Conservation (phyloP, 2,329 filamentous ascomycete genomes). For the Lasiodiplodia citricola region DNA sequence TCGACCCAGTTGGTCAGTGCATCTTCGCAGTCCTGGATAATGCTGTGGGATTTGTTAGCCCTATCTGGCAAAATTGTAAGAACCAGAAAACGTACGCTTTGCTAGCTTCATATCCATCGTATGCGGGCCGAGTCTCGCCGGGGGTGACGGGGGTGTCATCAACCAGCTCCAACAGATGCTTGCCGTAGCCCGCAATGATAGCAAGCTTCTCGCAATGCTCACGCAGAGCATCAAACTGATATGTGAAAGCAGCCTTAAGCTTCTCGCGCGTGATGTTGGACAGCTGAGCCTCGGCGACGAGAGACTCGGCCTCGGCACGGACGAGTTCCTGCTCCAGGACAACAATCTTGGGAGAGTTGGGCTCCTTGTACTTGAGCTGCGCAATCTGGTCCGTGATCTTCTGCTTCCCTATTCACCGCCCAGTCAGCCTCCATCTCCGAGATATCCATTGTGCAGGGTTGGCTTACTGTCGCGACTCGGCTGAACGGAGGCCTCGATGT, state of each 20-base stretch:
- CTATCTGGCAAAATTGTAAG: neutral
- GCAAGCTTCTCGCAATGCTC: slow-evolving; percentile 99
- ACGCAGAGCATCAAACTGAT: slow-evolving; percentile 96
- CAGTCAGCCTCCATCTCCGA: neutral
- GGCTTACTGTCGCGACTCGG: slow-evolving; percentile 91
- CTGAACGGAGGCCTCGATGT: slow-evolving; percentile 98
- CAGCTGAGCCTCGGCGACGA: slow-evolving; percentile 95
- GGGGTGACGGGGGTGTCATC: slow-evolving; percentile 97
- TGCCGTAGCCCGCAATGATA: slow-evolving; percentile 96
- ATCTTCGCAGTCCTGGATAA: slow-evolving; percentile 99
- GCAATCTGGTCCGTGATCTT: slow-evolving; percentile 99
- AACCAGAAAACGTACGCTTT: slow-evolving; percentile 66
- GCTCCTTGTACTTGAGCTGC: slow-evolving; percentile 99
- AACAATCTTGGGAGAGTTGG: slow-evolving; percentile 95
- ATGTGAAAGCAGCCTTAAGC: slow-evolving; percentile 96
- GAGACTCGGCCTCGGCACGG: slow-evolving; percentile 96
- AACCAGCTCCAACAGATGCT: slow-evolving; percentile 95
- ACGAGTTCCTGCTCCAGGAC: slow-evolving; percentile 98
- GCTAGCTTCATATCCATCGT: slow-evolving; percentile 97
- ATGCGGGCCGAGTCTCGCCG: slow-evolving; percentile 92
- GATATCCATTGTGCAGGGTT: neutral
- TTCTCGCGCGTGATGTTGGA: slow-evolving; percentile 99
- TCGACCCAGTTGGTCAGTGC: slow-evolving; percentile 96
- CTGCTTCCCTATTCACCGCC: slow-evolving; percentile 74
- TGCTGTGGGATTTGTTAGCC: slow-evolving; percentile 56